phyloP scores from a whole-genome alignment of 345 rosid genomes.

The Salix suchowensis region DNA sequence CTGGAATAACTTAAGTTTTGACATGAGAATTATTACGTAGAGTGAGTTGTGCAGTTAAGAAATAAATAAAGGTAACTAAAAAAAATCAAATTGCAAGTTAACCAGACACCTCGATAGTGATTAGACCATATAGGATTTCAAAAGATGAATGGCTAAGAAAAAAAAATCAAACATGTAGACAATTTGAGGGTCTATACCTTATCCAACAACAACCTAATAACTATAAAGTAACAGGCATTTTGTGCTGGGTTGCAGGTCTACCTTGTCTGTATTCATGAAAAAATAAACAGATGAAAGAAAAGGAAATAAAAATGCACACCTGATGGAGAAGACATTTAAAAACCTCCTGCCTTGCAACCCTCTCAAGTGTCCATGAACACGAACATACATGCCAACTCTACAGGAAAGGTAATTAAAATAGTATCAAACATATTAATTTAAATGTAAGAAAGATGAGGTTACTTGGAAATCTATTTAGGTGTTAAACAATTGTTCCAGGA shows the following conservation, averaged over 20 bases:
- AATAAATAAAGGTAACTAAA: background rate
- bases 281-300: background rate
- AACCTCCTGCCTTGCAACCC: conserved; percentile 67
- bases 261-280: background rate
- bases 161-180: background rate
- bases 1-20: background rate
- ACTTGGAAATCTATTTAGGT: background rate
- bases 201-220: background rate
- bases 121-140: background rate
- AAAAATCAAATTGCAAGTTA: background rate
- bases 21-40: background rate
- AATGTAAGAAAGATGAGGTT: background rate
- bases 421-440: background rate
- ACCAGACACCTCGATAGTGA: background rate
- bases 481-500: background rate
- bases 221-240: background rate
- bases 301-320: conserved; percentile 34
- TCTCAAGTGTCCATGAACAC: conserved; percentile 78
- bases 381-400: conserved; percentile 85
- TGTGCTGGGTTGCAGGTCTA: background rate
- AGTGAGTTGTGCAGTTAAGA: background rate
- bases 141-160: background rate
- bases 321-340: conserved; percentile 64
- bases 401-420: background rate
- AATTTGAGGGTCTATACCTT: background rate